Base-by-base conservation (phyloP, 2,329 filamentous ascomycete species). In the Calonectria henricotiae region DNA sequence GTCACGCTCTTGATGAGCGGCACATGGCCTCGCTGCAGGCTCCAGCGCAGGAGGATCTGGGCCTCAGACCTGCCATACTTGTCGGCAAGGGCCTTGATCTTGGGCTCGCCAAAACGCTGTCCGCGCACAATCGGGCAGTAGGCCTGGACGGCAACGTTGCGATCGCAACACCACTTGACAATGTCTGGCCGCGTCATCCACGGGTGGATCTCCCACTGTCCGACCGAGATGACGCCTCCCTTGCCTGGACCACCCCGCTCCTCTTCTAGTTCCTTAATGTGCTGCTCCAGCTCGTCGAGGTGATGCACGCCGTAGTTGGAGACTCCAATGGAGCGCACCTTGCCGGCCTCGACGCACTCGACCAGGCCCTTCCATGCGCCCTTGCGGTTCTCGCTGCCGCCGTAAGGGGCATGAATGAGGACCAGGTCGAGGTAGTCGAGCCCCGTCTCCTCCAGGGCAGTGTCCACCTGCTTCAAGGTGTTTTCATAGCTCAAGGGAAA, bases 171-270 rank as follows among this genome's bases (percentile, higher is more conserved):
- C 94, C 95, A 98, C 55, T 89, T 85, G 9, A 91, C 90, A 71
- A 98, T 94, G 78, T 98, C 94, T 25, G 87, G 84, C n/a, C 95
- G 87, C 9, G 91, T 87, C 47, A 95, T 89, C 95, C 94, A 98
- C 0, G 95, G 95, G 82, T 98, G 95, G 12, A 98, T 84, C 83
- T 98, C 95, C 82, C 93, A 94, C 83, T 98, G 95, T 46, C 94
- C 95, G 43, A 98, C 93, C 71, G 91, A 93, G 77, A 98, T 88
- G 46, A 94, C 85, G 27, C 94, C 94, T 51, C 89, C 91, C 74
- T 90, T 91, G 11, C 91, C 91, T 68, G 85, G 83, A 1, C 89
- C 90, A 54, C 90, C 87, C 49, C 88, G 87, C 80, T 90, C 89
- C 20, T 80, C 78, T 77, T 93, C 91, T 0, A 91, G 87, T 80